Evolutionary conservation across 495 filamentous ascomycete genomes (phyloP).

Genomic region (Chaetomidium leptoderma): DNA sequence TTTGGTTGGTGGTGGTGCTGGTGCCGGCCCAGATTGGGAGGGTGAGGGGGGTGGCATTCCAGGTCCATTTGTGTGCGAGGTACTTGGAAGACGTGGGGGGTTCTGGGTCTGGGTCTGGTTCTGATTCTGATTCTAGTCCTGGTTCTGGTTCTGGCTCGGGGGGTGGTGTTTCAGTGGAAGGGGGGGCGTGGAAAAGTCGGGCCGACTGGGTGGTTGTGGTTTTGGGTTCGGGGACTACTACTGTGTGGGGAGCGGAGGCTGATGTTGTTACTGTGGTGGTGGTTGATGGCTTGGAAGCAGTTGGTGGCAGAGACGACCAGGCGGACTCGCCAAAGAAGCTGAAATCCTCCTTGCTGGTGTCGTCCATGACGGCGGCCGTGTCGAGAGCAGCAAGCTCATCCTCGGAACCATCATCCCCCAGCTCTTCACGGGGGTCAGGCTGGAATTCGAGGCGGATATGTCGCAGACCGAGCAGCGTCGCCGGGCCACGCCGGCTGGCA

Average conservation of each 20-base stretch:
- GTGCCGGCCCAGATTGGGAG: slow-evolving; percentile 39
- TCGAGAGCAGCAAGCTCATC: slow-evolving; percentile 22
- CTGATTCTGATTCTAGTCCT: too few species aligned
- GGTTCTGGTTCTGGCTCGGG: background rate
- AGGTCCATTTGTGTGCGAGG: slow-evolving; percentile 15
- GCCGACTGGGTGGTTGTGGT: slow-evolving; percentile 3
- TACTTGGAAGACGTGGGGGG: background rate
- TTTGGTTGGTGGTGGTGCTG: slow-evolving; percentile 8
- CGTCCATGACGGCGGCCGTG: slow-evolving; percentile 28
- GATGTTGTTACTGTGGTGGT: background rate
- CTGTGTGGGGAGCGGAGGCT: background rate
- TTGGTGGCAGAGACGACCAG: slow-evolving; percentile 14
- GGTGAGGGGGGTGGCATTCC: slow-evolving; percentile 26
- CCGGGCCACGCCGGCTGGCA: slow-evolving; percentile 23
- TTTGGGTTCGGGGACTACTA: background rate
- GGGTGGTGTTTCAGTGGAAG: background rate
- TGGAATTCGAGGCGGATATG: slow-evolving; percentile 45
- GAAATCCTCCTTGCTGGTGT: slow-evolving; percentile 30
- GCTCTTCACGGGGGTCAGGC: slow-evolving; percentile 30
- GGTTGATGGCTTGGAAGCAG: background rate
- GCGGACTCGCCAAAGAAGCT: slow-evolving; percentile 30
- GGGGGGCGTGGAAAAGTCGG: slow-evolving; percentile 1
- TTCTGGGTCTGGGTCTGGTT: background rate
- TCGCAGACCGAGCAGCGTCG: slow-evolving; percentile 36
- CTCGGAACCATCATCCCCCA: slow-evolving; percentile 10